A percentile compares a stretch with the other conserved stretches of the same genome.
Evolutionary conservation across 495 filamentous ascomycete genomes (phyloP).

Genomic region (Xylaria longipes): DNA sequence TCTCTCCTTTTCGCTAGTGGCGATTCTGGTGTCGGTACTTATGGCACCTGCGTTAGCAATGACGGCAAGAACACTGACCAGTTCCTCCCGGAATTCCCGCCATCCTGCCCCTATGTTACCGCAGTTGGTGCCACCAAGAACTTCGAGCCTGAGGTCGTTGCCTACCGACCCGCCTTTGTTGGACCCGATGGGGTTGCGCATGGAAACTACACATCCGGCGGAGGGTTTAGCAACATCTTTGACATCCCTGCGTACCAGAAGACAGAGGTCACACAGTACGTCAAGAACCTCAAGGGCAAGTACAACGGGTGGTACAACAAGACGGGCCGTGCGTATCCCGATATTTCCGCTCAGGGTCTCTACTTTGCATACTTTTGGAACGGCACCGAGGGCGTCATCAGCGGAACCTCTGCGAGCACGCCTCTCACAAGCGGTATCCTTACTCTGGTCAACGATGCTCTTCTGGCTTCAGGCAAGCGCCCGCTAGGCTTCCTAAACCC

Average conservation of each 20-base stretch:
- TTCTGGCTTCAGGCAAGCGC: slow-evolving; percentile 59
- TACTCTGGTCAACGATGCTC: slow-evolving; percentile 71
- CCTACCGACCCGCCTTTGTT: slow-evolving; percentile 41
- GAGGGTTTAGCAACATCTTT: slow-evolving; percentile 75
- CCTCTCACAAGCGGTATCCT: slow-evolving; percentile 70
- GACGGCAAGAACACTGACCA: slow-evolving; percentile 70
- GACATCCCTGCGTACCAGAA: slow-evolving; percentile 66
- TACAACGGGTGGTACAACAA: slow-evolving; percentile 55
- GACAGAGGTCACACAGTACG: slow-evolving; percentile 60
- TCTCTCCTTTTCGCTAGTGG: slow-evolving; percentile 77
- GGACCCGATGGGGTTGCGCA: slow-evolving; percentile 34
- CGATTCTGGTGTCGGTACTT: slow-evolving; percentile 71
- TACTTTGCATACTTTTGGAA: slow-evolving; percentile 47
- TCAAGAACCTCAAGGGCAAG: slow-evolving; percentile 51
- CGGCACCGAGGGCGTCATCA: slow-evolving; percentile 46
- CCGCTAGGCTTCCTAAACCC: slow-evolving; percentile 78
- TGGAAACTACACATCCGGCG: slow-evolving; percentile 57
- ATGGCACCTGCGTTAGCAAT: slow-evolving; percentile 65
- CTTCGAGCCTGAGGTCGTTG: slow-evolving; percentile 66
- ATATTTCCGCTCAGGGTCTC: slow-evolving; percentile 67
- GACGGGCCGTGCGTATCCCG: slow-evolving; percentile 72
- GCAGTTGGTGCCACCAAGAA: slow-evolving; percentile 71
- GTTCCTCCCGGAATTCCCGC: slow-evolving; percentile 75
- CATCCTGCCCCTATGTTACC: slow-evolving; percentile 76
- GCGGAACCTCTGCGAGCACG: slow-evolving; percentile 70